phyloP scores from a whole-genome alignment of 176 grass and related monocot species.

The Zizania latifolia region DNA sequence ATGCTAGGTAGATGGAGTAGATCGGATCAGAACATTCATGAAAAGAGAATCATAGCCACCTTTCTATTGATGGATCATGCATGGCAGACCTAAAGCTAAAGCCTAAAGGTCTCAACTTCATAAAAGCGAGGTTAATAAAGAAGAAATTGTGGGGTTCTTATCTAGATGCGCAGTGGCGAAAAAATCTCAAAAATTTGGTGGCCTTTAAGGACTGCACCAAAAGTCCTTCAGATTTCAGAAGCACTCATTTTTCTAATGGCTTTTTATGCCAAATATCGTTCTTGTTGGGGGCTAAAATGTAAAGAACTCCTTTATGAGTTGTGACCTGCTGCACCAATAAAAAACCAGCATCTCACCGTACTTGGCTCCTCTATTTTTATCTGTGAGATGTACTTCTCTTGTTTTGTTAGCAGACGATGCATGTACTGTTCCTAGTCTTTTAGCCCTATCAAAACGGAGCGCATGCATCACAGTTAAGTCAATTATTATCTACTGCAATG shows the following conservation, averaged over 20 bases:
- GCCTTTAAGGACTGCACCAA: background rate
- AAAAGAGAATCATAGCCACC: slow-evolving; percentile 28
- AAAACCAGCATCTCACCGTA: background rate
- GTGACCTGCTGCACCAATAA: background rate
- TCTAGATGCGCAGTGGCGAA: background rate
- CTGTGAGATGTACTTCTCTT: slow-evolving; percentile 18
- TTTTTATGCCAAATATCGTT: background rate
- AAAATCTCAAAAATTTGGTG: background rate
- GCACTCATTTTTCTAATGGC: background rate
- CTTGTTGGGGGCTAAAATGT: background rate
- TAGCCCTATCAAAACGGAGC: slow-evolving; percentile 22
- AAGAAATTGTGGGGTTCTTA: background rate
- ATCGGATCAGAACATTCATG: slow-evolving; percentile 42
- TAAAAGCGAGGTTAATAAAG: slow-evolving; percentile 10
- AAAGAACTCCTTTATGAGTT: too few relatives aligned
- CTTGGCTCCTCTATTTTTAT: background rate
- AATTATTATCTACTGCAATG: background rate
- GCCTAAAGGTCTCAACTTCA: slow-evolving; percentile 6
- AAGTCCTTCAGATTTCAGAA: too few relatives aligned
- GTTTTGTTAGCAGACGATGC: slow-evolving; percentile 18
- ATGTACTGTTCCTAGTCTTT: background rate
- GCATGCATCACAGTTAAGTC: slow-evolving; percentile 20
- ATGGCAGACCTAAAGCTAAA: slow-evolving; percentile 44
- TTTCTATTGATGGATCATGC: slow-evolving; percentile 53
- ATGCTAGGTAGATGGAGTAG: slow-evolving; percentile 28